Evolutionary conservation across 2,329 filamentous ascomycete genomes (phyloP), one percentile per base, ranked within the genome.

Genomic region (Lomentospora prolificans): DNA sequence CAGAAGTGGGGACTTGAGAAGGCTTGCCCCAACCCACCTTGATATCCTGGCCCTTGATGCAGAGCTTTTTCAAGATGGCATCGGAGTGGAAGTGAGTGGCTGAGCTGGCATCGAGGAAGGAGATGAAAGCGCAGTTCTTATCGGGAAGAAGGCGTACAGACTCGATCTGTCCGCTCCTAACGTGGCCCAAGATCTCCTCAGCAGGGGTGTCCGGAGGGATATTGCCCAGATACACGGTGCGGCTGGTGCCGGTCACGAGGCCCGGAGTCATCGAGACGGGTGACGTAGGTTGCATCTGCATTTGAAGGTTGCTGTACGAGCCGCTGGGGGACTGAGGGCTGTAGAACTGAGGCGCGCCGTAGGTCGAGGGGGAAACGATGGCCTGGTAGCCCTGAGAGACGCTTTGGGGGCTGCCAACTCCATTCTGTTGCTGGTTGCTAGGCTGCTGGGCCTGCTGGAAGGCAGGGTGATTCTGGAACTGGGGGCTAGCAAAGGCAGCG

Each of bases 101-200:
- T 28, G 94, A 96, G 75, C 91, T 96, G 65, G 91, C 90, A 67
- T 99, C 94, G 61, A 99, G 79, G 77, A 99, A 99, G 6, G 94
- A 99, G 69, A 99, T 97, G 78, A 99, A 99, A 57, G 94, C 94
- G 68, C 94, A 99, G 79, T 97, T 99, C 89, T 97, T 99, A 74
- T 99, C 94, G 24, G 92, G 90, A 56, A 99, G 79, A 61, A 99
- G 81, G 64, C 94, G 87, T 55, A 99, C 94, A n/a, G 94, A 97
- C 76, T 99, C 94, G 65, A 99, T 97, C 69, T 97, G 94, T 24
- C 94, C 94, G 71, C 94, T 97, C 61, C 94, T 84, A 58, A 99
- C 94, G 66, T 99, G 94, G 61, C 91, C 87, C 56, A 99, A 77
- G 61, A 99, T 96, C 74, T 99, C 94, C 74, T 99, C 94, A 7